These are phyloP conservation scores for Rhynchospora breviuscula DNA, from an alignment of 176 grass and related monocot species.

Conservation along the genomic window DNA sequence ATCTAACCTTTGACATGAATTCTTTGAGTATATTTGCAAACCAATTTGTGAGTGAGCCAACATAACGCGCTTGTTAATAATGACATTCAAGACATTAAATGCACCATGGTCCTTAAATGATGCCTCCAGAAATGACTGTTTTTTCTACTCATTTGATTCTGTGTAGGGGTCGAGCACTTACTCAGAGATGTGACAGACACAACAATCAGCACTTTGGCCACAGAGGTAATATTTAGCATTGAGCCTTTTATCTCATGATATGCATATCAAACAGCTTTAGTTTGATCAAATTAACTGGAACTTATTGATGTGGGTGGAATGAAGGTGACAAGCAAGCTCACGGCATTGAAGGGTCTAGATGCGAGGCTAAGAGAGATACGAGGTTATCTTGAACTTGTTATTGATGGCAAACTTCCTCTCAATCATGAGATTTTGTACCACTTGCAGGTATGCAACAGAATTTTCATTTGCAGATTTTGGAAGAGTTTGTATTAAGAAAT, in stretches of 20 bases:
- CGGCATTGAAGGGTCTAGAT: slow-evolving; percentile 84
- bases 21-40: neutral
- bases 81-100: neutral
- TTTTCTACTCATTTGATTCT: neutral
- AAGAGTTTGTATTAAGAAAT: neutral
- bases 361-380: slow-evolving; percentile 81
- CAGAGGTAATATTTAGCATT: slow-evolving; percentile 50
- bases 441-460: slow-evolving; percentile 53
- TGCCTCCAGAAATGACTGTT: neutral
- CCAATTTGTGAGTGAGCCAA: neutral
- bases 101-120: neutral
- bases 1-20: neutral
- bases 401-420: slow-evolving; percentile 84
- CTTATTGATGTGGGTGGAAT: slow-evolving; percentile 22
- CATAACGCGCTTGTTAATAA: neutral
- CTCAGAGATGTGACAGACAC: slow-evolving; percentile 96
- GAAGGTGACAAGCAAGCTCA: slow-evolving; percentile 83
- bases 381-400: slow-evolving; percentile 78
- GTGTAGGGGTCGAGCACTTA: slow-evolving; percentile 88
- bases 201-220: slow-evolving; percentile 90
- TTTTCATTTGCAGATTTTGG: neutral
- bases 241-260: neutral
- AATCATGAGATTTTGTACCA: slow-evolving; percentile 98
- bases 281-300: slow-evolving; percentile 6
- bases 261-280: neutral